Evolutionary conservation across 2,329 filamentous ascomycete genomes (phyloP).

Genomic region (Zymoseptoria brevis): DNA sequence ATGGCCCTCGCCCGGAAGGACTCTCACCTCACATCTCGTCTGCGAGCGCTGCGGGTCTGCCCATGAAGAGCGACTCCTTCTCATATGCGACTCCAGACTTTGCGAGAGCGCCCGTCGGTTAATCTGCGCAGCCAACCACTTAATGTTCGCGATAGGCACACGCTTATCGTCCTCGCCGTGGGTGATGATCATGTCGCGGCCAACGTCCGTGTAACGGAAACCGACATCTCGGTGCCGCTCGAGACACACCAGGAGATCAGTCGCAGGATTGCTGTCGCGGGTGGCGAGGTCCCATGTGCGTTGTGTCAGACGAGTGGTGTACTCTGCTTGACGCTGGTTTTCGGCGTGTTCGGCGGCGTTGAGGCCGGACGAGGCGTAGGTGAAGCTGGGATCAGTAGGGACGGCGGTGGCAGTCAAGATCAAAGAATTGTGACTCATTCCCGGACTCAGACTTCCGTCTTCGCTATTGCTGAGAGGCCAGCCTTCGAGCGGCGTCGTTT

Average conservation of each 20-base stretch:
- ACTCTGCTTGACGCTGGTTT: conserved; percentile 63
- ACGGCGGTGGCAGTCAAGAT: conserved; percentile 26
- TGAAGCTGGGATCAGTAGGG: conserved; percentile 36
- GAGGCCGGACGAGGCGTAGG: conserved; percentile 29
- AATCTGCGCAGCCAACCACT: conserved; percentile 93
- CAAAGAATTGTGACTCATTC: conserved; percentile 18
- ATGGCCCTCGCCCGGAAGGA: conserved; percentile 86
- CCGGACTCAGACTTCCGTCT: conserved; percentile 1
- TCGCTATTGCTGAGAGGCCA: conserved; percentile 17
- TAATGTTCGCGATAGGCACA: conserved; percentile 89
- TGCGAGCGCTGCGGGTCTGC: conserved; percentile 1
- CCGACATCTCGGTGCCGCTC: conserved; percentile 87
- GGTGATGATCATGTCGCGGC: conserved; percentile 81
- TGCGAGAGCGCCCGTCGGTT: conserved; percentile 28
- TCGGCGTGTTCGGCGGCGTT: conserved; percentile 55
- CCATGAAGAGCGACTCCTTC: conserved; percentile 4
- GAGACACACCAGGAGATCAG: conserved; percentile 85
- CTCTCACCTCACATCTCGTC: conserved; percentile 75
- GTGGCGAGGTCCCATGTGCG: conserved; percentile 93
- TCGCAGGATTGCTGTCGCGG: conserved; percentile 82
- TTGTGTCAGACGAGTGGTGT: conserved; percentile 80
- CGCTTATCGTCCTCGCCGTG: conserved; percentile 85
- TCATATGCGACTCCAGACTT: conserved; percentile 4
- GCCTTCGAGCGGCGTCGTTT: conserved; percentile 25
- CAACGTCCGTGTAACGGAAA: conserved; percentile 95